Percentiles rank a stretch among this genome's conserved stretches.
phyloP scores from a whole-genome alignment of 1,284 basidiomycete species.

The Ceratobasidium theobromae region DNA sequence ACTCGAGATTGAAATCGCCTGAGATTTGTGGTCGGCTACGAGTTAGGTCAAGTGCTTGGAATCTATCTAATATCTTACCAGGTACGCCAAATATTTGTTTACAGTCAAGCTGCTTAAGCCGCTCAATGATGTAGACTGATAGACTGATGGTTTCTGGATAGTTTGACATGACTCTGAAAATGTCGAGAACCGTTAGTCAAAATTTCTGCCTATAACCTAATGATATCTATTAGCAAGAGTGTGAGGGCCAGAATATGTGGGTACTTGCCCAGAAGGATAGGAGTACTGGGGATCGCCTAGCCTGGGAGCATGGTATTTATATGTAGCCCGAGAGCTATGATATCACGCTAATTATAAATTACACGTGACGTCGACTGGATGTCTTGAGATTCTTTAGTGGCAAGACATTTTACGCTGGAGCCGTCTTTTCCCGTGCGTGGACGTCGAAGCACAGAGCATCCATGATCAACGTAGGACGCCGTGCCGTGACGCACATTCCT shows the following conservation, averaged over 20 bases:
- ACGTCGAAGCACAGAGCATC: neutral
- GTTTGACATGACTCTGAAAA: neutral
- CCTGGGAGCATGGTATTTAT: constrained; percentile 23
- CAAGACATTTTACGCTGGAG: constrained; percentile 9
- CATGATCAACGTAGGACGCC: too few species aligned
- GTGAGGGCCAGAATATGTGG: neutral
- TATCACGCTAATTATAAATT: neutral
- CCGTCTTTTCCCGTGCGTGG: constrained; percentile 10
- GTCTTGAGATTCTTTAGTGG: constrained; percentile 2
- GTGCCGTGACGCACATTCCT: neutral
- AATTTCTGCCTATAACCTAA: neutral
- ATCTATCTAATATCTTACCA: neutral
- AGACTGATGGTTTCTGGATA: constrained; percentile 26
- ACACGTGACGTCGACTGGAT: neutral
- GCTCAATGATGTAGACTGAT: constrained; percentile 27
- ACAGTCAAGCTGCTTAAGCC: constrained; percentile 26
- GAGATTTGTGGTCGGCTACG: constrained; percentile 51
- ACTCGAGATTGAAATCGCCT: constrained; percentile 88
- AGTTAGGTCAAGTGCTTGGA: constrained; percentile 50
- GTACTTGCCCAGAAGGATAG: constrained; percentile 7
- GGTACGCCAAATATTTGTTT: constrained; percentile 27
- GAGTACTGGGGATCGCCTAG: neutral
- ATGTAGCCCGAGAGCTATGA: neutral
- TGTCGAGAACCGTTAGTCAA: neutral
- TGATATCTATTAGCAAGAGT: neutral